Base-by-base conservation (phyloP, 169 alveolate species). In the Eimeria sp. region DNA sequence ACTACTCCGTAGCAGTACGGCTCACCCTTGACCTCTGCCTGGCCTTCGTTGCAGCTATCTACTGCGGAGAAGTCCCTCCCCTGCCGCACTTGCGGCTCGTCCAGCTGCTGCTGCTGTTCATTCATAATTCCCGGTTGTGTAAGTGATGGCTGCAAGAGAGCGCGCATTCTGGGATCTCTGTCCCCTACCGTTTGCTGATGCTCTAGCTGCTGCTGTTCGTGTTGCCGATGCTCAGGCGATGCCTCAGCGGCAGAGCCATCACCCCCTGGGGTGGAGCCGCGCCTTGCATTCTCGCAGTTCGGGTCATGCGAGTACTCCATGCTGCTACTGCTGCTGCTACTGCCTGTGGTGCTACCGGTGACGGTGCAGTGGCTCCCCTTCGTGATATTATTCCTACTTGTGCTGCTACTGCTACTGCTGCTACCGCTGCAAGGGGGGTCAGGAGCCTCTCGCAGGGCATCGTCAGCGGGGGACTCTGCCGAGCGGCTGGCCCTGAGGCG, bases 401-500 rank as follows among this genome's bases (percentile, higher is more conserved):
- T 84, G 92, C 58, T 45, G 83, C 61, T 87, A 47, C 95, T 43
- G 95, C 89, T 73, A 82, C 80, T 14, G 82, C 83, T n/a, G 49
- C 45, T 43, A 65, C 88, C 40, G 82, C 78, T 73, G 95, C 40
- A 51, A 16, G 82, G 80, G 34, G 78, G 45, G 47, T 6, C 89
- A 10, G 61, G 70, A 30, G 49, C 22, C 43, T 57, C 89, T n/a
- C 70, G 16, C 49, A 10, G 73, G 6, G 43, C 78, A 13, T 63
- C 86, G 20, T 83, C 91, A 4, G 54, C n/a, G 1, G 91, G 91
- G 20, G 91, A 57, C 20, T 51, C 70, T 20, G 89, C 51, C 27
- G 91, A 51, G 7, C 91, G n/a, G 63, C 51, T 83, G 76, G 91
- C 91, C n/a, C 54, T 54, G 34, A 83, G 91, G 91, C 91, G 91